Base-by-base conservation (phyloP, 1,284 basidiomycete genomes). In the Malassezia sp. region DNA sequence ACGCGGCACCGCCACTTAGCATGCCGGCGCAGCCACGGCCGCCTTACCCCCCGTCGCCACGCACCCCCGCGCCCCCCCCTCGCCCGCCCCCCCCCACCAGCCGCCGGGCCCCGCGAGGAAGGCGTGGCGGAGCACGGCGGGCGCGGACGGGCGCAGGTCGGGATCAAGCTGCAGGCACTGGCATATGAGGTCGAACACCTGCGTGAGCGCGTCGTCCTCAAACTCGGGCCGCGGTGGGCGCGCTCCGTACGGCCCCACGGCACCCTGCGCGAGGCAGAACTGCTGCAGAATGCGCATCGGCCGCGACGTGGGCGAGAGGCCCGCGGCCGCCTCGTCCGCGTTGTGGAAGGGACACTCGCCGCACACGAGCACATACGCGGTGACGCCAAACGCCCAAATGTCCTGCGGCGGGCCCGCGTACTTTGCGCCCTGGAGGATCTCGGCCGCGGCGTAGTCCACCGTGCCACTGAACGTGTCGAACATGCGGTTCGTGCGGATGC, bases 321-420 rank as follows among this genome's bases (percentile, higher is more conserved):
- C 71, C 28, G 53, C 39, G 21, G 59, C 53, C 11, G 65, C 56
- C 42, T 69, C 54, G 21, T 65, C 56, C 41, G 67, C 65, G 50
- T 68, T 85, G 84, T 69, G 81, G 76, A 69, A 65, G 1, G 90
- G 89, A 60, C 87, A 93, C 74, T 95, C 88, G 17, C 91, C 91
- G 20, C 89, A 84, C 12, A 97, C 78, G 47, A 97, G 79, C 44
- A 97, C 93, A 70, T 90, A 97, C 10, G 83, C 86, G 14, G 97
- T 86, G 10, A 96, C 89, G n/a, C 91, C 91, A 48, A 93, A 84
- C 1, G 91, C 91, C 91, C 91, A 97, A 0, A 97, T 82, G 61
- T 97, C 91, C 72, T 96, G 90, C 67, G 91, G 88, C 71, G 90
- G 91, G 32, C 91, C 91, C 45, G 83, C 78, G 70, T 97, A 97